Base-by-base conservation (phyloP, 441 rosid genomes). In the Manihot esculenta region DNA sequence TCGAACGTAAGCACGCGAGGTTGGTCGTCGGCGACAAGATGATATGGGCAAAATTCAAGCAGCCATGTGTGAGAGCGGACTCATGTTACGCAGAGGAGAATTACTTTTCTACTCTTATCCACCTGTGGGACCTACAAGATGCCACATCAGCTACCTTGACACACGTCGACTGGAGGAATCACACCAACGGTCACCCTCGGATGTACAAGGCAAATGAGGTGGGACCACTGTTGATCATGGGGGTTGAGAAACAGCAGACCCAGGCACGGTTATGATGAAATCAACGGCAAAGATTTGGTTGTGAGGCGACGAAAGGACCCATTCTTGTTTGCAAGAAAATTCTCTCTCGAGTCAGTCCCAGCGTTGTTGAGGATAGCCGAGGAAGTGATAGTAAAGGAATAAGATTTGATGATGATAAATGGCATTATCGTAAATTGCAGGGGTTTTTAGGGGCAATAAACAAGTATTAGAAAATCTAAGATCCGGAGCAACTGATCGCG, bases 21-120 rank as follows among this genome's bases (percentile, higher is more conserved):
- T 21, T 80, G 13, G 89, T 87, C 58, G 94, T 84, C 30, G 62
- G 77, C 20, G 96, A 92, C 73, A 30, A 64, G 17, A 26, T 42
- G 57, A 77, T 90, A 0, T 92, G 96, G 97, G 71, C 66, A 11
- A 88, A 84, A 84, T 90, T 90, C 60, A 79, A 83, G 67, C 75
- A 61, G 61, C 84, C 86, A 51, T 92, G 98, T 75, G 54, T 72
- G 75, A 64, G 64, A 14, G 5, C 26, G 66, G 82, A 80, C 83
- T 62, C 82, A 69, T 92, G 96, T 69, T 90, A 86, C 42, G 93
- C 95, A 1, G 91, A 86, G 8, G 90, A 89, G 35, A 81, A 83
- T 78, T 90, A 89, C 84, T 89, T 93, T 63, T 81, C 93, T 30
- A 89, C 98, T 64, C 88, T 90, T n/a, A 3, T 93, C n/a, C 80